Evolutionary conservation across 1,284 basidiomycete species (phyloP), one percentile per base, ranked within the genome.

Genomic region (Ceratobasidium sp.): DNA sequence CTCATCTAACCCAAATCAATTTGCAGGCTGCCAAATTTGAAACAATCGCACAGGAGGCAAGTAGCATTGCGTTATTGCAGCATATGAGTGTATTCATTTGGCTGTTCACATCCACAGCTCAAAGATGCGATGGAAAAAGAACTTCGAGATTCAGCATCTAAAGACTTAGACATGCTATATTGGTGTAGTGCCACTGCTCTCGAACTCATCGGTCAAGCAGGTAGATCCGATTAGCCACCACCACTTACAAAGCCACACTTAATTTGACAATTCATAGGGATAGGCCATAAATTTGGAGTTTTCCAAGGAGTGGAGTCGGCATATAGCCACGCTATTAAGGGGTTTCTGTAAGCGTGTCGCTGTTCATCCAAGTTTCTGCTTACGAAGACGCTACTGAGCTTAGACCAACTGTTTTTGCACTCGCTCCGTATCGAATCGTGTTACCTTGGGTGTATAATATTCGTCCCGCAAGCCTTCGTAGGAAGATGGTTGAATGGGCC

Each of bases 181-280:
- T 70, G 66, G 66, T 70, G 66, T 49, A 70, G 54, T 18, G 41
- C 54, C 14, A 49, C 50, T 4, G 66, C 66, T 6, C 66, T 70
- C 14, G 66, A 70, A n/a, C 23, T 58, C 4, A 70, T 70, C 28
- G 66, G 66, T 2, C 66, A 70, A 32, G 66, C 66, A 2, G 66
- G 66, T 70, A 32, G 2, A 54, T 38, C 35, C 4, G 35, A 58
- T 38, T 38, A n/a, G n/a, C 26, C n/a, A 14, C 43, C 9, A 38
- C 1, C 35, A 30, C 41, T n/a, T 26, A 13, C 21, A 28, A 18
- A 26, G 23, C 13, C 2, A 44, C 18, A 11, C 35, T 11, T 4
- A 38, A 11, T 38, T 38, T 38, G 35, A 38, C 11, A 5, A 28
- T 57, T 9, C 6, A 47, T 23, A 70, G 66, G 66, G 13, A n/a